Evolutionary conservation across 805 yeast genomes (phyloP), one percentile per base, ranked within the genome.

Genomic region (Candida dendrica): DNA sequence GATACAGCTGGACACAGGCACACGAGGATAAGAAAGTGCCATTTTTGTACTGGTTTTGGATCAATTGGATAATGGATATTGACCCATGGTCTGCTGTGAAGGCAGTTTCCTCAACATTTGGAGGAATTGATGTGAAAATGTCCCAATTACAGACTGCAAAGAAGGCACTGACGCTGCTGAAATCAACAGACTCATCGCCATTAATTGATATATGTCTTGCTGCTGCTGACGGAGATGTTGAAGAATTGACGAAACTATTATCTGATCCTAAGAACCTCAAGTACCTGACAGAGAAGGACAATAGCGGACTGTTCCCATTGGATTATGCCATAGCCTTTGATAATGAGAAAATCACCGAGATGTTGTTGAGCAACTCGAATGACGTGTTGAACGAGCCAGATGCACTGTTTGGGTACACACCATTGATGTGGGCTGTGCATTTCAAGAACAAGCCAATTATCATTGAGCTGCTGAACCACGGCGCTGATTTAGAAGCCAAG

Each of bases 361-460:
- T 79, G 1, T 56, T 81, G 17, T 49, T 66, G 18, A 40, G 47
- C 5, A 59, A 61, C 20, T 64, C 69, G 35, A 52, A 59, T 13
- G 75, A 67, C 6, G 77, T 76, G 50, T 69, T 75, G 7, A 79
- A 80, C 50, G 49, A 64, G 31, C 52, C 60, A 8, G 90, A 82
- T 50, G 62, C 68, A 2, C 42, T 75, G 18, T 56, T 74, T 19
- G 69, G 74, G 3, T 79, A 77, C 59, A 74, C 87, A 0, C 87
- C 96, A 10, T 60, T 85, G 36, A 86, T 85, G 93, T 87, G 95
- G 95, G 90, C 95, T 1, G 77, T 86, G 3, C 74, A 79, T 50
- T 69, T 81, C 49, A 74, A 78, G 41, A 75, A 77, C 41, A 59
- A 73, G 44, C 69, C 71, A 11, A 69, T 82, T 36, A 79, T 77